Evolutionary conservation across 2,329 filamentous ascomycete genomes (phyloP).

Genomic region (Massarina eburnea): DNA sequence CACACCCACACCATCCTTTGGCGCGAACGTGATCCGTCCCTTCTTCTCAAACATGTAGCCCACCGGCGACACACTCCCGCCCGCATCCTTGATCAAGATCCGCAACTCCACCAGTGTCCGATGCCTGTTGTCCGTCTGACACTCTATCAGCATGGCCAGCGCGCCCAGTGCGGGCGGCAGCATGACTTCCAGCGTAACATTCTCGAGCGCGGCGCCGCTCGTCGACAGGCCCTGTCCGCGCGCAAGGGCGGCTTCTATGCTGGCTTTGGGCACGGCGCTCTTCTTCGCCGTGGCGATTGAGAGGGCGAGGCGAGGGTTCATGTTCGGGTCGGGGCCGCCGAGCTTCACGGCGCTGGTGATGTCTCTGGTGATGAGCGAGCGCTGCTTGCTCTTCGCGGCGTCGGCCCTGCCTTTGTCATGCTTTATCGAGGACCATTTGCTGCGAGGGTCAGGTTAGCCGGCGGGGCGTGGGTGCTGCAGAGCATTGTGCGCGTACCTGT

Average conservation of each 20-base stretch:
- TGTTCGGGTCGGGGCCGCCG: conserved; percentile 70
- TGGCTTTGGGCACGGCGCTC: conserved; percentile 78
- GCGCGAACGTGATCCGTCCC: conserved; percentile 72
- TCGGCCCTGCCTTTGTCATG: conserved; percentile 92
- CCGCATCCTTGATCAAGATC: conserved; percentile 67
- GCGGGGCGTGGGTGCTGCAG: background rate
- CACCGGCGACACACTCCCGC: conserved; percentile 71
- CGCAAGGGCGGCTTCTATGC: conserved; percentile 83
- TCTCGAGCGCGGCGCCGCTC: conserved; percentile 74
- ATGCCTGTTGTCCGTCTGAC: conserved; percentile 79
- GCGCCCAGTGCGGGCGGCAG: conserved; percentile 60
- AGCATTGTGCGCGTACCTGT: conserved; percentile 28
- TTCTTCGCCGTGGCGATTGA: conserved; percentile 79
- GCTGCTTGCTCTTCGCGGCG: conserved; percentile 71
- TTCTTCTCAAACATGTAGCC: conserved; percentile 83
- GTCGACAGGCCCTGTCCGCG: conserved; percentile 83
- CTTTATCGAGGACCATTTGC: conserved; percentile 93
- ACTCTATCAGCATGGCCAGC: conserved; percentile 77
- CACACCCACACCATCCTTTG: conserved; percentile 57
- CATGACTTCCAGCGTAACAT: conserved; percentile 76
- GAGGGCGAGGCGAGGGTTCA: conserved; percentile 75
- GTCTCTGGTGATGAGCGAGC: conserved; percentile 68
- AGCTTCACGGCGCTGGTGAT: conserved; percentile 76
- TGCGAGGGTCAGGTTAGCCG: conserved; percentile 41
- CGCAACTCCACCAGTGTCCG: conserved; percentile 75